Conservation (phyloP, 2,329 filamentous ascomycete genomes). For the Pseudopyricularia javanii region DNA sequence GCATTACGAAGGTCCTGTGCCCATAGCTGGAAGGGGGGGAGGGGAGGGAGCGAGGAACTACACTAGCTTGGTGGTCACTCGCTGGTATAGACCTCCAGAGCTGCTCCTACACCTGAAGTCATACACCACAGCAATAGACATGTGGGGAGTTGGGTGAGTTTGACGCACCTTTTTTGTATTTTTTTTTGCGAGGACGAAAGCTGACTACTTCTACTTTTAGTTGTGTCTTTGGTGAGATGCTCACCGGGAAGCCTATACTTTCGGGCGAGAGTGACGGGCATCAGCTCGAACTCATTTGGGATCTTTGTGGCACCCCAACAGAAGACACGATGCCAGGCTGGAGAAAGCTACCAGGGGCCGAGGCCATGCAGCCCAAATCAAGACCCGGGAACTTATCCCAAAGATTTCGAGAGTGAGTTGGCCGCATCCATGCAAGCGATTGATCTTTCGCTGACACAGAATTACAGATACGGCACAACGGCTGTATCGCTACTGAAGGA, state of each 20-base stretch:
- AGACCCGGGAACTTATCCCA: slow-evolving; percentile 54
- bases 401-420: slow-evolving; percentile 56
- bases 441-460: slow-evolving; percentile 8
- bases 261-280: slow-evolving; percentile 79
- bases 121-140: slow-evolving; percentile 95
- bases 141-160: slow-evolving; percentile 90
- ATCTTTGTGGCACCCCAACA: slow-evolving; percentile 78
- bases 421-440: too few relatives aligned
- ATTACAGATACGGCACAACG: slow-evolving; percentile 45
- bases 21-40: slow-evolving; percentile 63
- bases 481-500: slow-evolving; percentile 73
- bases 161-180: not conserved
- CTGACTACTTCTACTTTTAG: slow-evolving; percentile 27
- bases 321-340: slow-evolving; percentile 91
- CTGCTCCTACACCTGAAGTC: slow-evolving; percentile 74
- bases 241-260: slow-evolving; percentile 83
- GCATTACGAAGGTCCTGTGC: slow-evolving; percentile 78
- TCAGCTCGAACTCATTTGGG: slow-evolving; percentile 89
- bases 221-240: slow-evolving; percentile 98
- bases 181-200: not conserved
- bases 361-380: slow-evolving; percentile 53
- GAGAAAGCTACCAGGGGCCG: slow-evolving; percentile 69
- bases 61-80: slow-evolving; percentile 89
- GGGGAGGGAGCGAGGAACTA: slow-evolving; percentile 84
- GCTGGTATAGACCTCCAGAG: slow-evolving; percentile 95